Evolutionary conservation across 2,329 filamentous ascomycete species (phyloP), one percentile per base, ranked within the genome.

Genomic region (Thelonectria blattea): DNA sequence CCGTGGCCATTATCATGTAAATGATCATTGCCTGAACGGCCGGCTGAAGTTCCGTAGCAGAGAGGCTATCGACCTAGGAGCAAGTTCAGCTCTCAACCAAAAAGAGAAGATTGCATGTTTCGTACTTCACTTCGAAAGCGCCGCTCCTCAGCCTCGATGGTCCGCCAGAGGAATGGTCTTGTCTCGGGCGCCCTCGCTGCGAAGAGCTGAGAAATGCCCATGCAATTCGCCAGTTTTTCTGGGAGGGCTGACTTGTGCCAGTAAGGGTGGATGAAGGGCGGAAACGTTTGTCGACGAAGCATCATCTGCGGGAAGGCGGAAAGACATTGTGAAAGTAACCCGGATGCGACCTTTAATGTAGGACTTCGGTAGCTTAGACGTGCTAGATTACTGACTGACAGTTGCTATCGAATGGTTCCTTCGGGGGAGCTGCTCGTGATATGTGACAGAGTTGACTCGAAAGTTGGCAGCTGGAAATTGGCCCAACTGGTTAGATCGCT

Each of bases 281-380:
- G 73, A 32, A 75, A 68, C 0, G 62, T 73, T 7, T 71, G 65
- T 1, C 69, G 69, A 7, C 70, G 64, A 8, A 71, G 63, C 73
- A 75, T 74, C 72, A 72, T 72, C 9, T 64, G 69, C 0, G 73
- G 73, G 34, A 71, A 75, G 0, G 72, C 63, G 18, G 71, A 64
- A 1, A 74, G 51, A 1, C 63, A 65, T 11, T 72, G 67, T 10
- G 65, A 52, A 12, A 74, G 68, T 1, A 73, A 55, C 1, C 57
- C 58, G 0, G 70, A 66, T 3, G 68, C 66, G 12, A 65, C 58
- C 12, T 66, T 62, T 1, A 58, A 30, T 1, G 49, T 58, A 7
- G 60, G 52, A 3, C 48, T 53, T 0, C 52, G 55, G 7, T 59
- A 55, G 1, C 58, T 59, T 6, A 72, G 48, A 2, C 47, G 67